A percentile compares a stretch with the other conserved stretches of the same genome.
Evolutionary conservation across 2,329 filamentous ascomycete species (phyloP).

Genomic region (Hysterium pulicare): DNA sequence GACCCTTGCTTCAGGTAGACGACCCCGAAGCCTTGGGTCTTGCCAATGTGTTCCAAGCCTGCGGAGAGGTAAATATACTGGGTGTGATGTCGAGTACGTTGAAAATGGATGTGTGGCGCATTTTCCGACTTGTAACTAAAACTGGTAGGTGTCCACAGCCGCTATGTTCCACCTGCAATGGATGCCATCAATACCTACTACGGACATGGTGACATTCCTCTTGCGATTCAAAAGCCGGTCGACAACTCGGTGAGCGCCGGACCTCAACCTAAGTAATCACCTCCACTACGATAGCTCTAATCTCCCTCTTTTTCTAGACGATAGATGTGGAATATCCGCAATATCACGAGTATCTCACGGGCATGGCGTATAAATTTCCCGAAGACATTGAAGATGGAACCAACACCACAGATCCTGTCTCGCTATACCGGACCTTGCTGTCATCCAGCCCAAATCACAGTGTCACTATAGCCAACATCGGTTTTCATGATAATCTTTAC

Average conservation of each 20-base stretch:
- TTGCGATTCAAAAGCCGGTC: constrained; percentile 1
- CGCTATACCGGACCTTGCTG: neutral
- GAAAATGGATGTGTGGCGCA: no score
- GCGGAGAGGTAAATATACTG: neutral
- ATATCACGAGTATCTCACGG: neutral
- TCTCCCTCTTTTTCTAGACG: no score
- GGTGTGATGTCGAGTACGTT: neutral
- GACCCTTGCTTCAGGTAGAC: neutral
- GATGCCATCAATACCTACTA: constrained; percentile 2
- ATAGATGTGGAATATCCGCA: neutral
- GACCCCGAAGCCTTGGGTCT: neutral
- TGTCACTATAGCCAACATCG: neutral
- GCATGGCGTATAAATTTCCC: neutral
- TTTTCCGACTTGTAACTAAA: no score
- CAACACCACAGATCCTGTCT: neutral
- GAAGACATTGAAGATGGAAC: neutral
- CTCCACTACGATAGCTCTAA: no score
- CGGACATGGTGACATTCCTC: neutral
- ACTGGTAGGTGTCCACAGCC: no score
- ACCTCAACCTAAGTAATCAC: no score
- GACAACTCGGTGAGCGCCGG: no score
- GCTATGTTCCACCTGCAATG: neutral
- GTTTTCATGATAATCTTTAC: constrained; percentile 1
- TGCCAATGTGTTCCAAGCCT: constrained; percentile 2
- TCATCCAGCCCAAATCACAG: neutral